These are phyloP conservation scores for Sedum album DNA, from an alignment of 164 flowering plant genomes.

Conservation along the genomic window DNA sequence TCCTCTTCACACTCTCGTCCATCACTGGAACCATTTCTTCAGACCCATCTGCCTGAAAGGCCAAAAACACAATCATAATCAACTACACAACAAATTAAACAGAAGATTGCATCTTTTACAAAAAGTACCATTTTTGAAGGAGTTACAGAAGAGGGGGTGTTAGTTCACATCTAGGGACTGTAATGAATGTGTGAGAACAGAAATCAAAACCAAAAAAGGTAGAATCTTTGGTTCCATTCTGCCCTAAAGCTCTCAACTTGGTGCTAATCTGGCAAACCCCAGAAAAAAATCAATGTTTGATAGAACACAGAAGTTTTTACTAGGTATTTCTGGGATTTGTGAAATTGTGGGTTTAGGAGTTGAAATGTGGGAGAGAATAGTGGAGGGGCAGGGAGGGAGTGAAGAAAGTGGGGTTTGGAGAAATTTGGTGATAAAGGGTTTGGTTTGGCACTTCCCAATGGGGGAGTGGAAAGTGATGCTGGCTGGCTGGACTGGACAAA, in stretches of 20 bases:
- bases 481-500: too few species aligned
- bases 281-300: neutral
- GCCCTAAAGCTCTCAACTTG: neutral
- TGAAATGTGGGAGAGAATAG: too few species aligned
- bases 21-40: conserved; percentile 49
- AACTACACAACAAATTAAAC: conserved; percentile 8
- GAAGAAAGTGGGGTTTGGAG: too few species aligned
- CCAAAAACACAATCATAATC: conserved; percentile 20
- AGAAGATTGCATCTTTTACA: neutral
- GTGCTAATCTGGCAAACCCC: neutral
- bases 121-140: neutral
- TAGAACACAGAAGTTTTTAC: neutral
- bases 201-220: neutral
- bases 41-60: conserved; percentile 27
- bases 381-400: too few species aligned
- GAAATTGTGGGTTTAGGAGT: neutral
- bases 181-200: neutral
- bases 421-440: too few species aligned
- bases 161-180: neutral
- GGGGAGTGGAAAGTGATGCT: too few species aligned
- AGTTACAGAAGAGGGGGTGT: neutral
- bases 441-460: too few species aligned
- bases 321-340: neutral
- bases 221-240: conserved; percentile 2
- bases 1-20: conserved; percentile 20